These are phyloP conservation scores for Malania oleifera DNA, from an alignment of 164 flowering plant species.

Conservation along the genomic window DNA sequence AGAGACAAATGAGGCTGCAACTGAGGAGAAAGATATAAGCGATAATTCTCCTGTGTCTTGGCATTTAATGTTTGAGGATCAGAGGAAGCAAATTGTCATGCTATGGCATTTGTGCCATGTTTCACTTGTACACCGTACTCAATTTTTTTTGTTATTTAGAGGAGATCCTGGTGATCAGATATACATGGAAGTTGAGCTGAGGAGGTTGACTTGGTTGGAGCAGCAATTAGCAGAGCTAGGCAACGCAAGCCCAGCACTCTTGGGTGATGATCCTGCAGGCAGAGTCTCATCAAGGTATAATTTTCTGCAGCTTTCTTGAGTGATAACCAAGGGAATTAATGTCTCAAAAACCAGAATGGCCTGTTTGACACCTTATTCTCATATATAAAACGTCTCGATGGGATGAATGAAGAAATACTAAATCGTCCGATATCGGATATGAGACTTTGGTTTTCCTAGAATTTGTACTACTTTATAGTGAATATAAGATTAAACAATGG, in stretches of 20 bases:
- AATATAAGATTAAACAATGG: too few species aligned
- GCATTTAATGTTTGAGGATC: conserved; percentile 56
- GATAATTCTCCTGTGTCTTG: conserved; percentile 52
- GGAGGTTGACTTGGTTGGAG: conserved; percentile 79
- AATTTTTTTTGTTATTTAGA: conserved; percentile 64
- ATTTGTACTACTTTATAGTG: too few species aligned
- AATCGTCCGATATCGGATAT: too few species aligned
- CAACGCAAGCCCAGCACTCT: conserved; percentile 80
- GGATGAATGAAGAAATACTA: too few species aligned
- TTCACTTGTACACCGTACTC: conserved; percentile 75
- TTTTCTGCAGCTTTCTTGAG: too few species aligned
- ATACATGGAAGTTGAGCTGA: conserved; percentile 78
- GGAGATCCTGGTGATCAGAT: conserved; percentile 80
- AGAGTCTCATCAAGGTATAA: conserved; percentile 75
- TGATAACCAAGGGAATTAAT: too few species aligned
- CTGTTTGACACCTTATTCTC: too few species aligned
- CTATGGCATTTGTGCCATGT: conserved; percentile 88
- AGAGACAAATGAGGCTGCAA: conserved; percentile 46
- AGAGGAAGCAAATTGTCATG: conserved; percentile 71
- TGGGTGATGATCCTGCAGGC: conserved; percentile 78
- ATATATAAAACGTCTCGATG: too few species aligned
- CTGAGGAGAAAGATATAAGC: conserved; percentile 20
- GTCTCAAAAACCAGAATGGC: too few species aligned
- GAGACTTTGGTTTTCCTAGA: too few species aligned
- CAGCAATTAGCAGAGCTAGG: conserved; percentile 76